These are phyloP conservation scores for Clitocybe nebularis DNA, from an alignment of 1,284 basidiomycete genomes.

Conservation along the genomic window DNA sequence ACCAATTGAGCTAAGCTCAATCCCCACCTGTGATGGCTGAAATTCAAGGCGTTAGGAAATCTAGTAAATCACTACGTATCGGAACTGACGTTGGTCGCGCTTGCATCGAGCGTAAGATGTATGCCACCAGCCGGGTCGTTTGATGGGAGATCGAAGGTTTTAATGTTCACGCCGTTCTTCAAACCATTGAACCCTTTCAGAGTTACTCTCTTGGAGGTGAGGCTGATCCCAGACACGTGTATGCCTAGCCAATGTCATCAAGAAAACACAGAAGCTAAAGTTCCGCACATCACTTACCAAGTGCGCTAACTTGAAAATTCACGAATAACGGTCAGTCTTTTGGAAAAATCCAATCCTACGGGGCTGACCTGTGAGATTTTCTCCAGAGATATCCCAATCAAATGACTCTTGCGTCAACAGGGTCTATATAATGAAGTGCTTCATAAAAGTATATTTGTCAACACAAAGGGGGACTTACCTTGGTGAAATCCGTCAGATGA, in stretches of 20 bases:
- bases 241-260: too few relatives aligned
- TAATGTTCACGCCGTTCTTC: slow-evolving; percentile 59
- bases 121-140: slow-evolving; percentile 78
- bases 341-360: too few relatives aligned
- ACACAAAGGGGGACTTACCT: slow-evolving; percentile 28
- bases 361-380: slow-evolving; percentile 60
- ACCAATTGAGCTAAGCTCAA: slow-evolving; percentile 59
- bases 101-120: slow-evolving; percentile 61
- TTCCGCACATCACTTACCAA: slow-evolving; percentile 51
- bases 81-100: slow-evolving; percentile 53
- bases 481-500: slow-evolving; percentile 66
- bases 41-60: slow-evolving; percentile 3
- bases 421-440: slow-evolving; percentile 26
- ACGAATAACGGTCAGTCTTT: neutral
- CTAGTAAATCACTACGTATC: neutral
- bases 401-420: slow-evolving; percentile 69
- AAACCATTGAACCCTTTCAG: slow-evolving; percentile 74
- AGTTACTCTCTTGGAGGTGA: slow-evolving; percentile 58
- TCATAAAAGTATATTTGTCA: slow-evolving; percentile 1
- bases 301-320: slow-evolving; percentile 31
- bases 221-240: slow-evolving; percentile 49
- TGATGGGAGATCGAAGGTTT: slow-evolving; percentile 69
- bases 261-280: too few relatives aligned
- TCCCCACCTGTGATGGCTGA: slow-evolving; percentile 76
- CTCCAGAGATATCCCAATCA: slow-evolving; percentile 70